phyloP scores from a whole-genome alignment of 768 basidiomycete genomes.

The Terana coerulea region DNA sequence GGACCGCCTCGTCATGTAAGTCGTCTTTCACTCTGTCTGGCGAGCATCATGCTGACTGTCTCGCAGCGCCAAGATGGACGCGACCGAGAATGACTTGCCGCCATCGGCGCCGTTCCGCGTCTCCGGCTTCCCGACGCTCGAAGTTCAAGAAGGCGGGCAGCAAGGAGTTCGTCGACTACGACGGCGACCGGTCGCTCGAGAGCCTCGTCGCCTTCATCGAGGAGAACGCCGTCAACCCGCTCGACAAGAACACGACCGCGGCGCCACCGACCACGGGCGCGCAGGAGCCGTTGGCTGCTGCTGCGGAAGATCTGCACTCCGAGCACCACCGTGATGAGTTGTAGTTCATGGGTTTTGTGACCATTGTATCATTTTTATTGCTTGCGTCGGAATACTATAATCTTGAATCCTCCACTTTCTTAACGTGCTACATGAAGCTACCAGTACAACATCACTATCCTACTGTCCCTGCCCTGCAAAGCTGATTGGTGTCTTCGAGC shows the following conservation, averaged over 20 bases:
- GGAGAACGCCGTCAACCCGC: constrained; percentile 72
- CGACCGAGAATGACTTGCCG: constrained; percentile 94
- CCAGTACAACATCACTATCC: too few relatives aligned
- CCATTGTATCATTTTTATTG: not conserved
- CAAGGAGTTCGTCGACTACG: constrained; percentile 86
- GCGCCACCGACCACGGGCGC: constrained; percentile 4
- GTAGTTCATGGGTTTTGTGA: not conserved
- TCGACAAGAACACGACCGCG: constrained; percentile 36
- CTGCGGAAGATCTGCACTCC: too few relatives aligned
- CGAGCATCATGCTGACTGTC: constrained; percentile 14
- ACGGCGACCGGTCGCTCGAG: constrained; percentile 88
- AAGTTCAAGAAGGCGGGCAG: constrained; percentile 95
- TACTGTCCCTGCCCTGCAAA: too few relatives aligned
- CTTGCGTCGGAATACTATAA: too few relatives aligned
- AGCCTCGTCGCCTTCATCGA: constrained; percentile 81
- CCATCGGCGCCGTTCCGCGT: constrained; percentile 84
- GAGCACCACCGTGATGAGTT: constrained; percentile 8
- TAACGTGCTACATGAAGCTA: too few relatives aligned
- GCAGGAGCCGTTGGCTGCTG: constrained; percentile 1
- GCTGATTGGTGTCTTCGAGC: too few relatives aligned
- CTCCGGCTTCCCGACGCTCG: constrained; percentile 86
- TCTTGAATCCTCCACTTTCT: too few relatives aligned
- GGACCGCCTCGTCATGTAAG: constrained; percentile 77
- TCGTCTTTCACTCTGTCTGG: constrained; percentile 2
- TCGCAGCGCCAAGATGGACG: constrained; percentile 89